phyloP scores from a whole-genome alignment of 192 early-diverging fungal species.

The Umbelopsis sp. region DNA sequence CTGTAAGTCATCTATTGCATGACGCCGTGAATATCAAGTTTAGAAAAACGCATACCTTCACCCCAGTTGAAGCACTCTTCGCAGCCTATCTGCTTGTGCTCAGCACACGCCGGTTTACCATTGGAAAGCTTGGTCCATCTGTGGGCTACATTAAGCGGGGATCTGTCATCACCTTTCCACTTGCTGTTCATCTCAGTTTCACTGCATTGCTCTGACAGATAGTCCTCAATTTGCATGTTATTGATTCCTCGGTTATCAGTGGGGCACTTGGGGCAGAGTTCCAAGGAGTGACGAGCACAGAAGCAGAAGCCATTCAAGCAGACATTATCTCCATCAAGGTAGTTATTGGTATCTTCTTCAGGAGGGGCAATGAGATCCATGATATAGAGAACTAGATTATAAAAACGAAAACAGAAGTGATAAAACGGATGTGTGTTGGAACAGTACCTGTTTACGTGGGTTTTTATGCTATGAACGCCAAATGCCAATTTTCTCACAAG shows the following conservation, averaged over 20 bases:
- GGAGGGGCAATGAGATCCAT: constrained; percentile 29
- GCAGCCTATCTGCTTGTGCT: constrained; percentile 34
- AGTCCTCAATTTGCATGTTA: constrained; percentile 33
- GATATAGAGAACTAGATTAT: background rate
- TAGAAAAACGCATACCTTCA: constrained; percentile 10
- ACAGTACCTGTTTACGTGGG: background rate
- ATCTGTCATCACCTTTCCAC: constrained; percentile 41
- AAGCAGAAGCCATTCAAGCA: constrained; percentile 40
- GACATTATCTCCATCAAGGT: constrained; percentile 31
- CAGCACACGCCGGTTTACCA: constrained; percentile 39
- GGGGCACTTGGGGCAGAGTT: constrained; percentile 38
- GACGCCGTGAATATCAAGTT: background rate
- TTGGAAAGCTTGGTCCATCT: constrained; percentile 27
- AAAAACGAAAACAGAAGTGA: background rate
- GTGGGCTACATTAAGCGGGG: constrained; percentile 28
- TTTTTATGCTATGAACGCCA: background rate
- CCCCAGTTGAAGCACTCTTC: constrained; percentile 42
- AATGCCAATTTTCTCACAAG: constrained; percentile 10
- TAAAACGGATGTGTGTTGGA: background rate
- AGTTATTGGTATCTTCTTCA: constrained; percentile 30
- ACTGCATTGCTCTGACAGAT: constrained; percentile 26
- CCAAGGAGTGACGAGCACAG: constrained; percentile 36
- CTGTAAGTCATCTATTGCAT: too few relatives aligned
- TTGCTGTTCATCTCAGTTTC: constrained; percentile 32
- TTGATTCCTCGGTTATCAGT: constrained; percentile 36